Base-by-base conservation (phyloP, 2,329 filamentous ascomycete species). In the Neurospora sp. region DNA sequence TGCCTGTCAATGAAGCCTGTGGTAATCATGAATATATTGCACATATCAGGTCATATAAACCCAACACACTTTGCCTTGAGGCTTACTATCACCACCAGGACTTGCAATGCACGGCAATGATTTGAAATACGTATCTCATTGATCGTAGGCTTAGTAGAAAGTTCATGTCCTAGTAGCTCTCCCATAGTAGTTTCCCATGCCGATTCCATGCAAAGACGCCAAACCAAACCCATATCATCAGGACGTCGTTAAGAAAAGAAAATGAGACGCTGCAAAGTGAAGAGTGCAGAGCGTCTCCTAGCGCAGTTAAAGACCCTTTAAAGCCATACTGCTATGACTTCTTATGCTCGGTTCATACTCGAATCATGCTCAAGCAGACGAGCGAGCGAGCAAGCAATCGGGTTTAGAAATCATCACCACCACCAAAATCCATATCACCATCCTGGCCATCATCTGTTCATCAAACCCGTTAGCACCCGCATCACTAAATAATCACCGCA, bases 391-490 rank as follows among this genome's bases (percentile, higher is more conserved):
- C 8, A 46, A 6, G n/a, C 10, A 4, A 1, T 28, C n/a, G n/a
- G n/a, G n/a, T n/a, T 62, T 62, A 62, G 28, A 62, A 62, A 17
- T 77, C 74, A 69, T 71, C 71, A 68, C 73, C 75, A 19, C 74
- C 74, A 38, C 74, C 74, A 70, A 75, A 77, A 67, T 78, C 79
- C 12, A 76, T 78, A 36, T 78, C 81, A 28, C 77, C 77, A 66
- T 78, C 77, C n/a, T 74, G 78, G 38, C 77, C 78, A 66, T 72
- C 77, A 78, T 71, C 76, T 76, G 67, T 77, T 77, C 28, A 67
- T 73, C 76, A 8, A 17, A 69, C 36, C 36, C 69, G 70, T 74
- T 68, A 67, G 67, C 69, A 69, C n/a, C 40, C 8, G 40, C 40
- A 41, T 33, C 28, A 33, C 1, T 6, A 0, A 5, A 5, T 6